Base-by-base conservation (phyloP, 1,284 basidiomycete species). In the Trametes polyzona region DNA sequence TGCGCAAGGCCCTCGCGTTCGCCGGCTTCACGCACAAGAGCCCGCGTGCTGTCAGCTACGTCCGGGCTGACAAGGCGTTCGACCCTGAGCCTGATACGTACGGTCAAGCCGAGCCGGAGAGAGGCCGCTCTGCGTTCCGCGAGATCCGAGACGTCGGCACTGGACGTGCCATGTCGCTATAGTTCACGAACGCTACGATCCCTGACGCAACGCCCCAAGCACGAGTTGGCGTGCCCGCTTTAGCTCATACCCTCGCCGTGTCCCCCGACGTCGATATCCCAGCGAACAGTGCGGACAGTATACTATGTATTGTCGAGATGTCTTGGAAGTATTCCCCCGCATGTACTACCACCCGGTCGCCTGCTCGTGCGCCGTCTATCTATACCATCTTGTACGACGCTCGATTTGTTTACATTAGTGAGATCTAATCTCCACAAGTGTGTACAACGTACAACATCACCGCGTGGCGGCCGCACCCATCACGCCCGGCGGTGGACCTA, bases 11-110 rank as follows among this genome's bases (percentile, higher is more conserved):
- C 62, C 81, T 94, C 52, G 93, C 93, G 9, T 95, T 95, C 73
- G 92, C 90, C 51, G 92, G 92, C 40, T 93, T 93, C 75, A 93
- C 92, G 30, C 92, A 93, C 76, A 93, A 90, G 80, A 90, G 87
- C 67, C 90, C 90, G 57, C 85, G 90, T 61, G 80, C 80, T 49
- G 83, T 92, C 70, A 88, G 77, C 69, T 92, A 92, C 72, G 78
- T 83, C 62, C 81, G 86, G 65, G 88, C 83, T 54, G 88, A 91
- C 73, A 84, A 78, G 67, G 86, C 83, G 46, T 90, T 91, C 71
- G 83, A 83, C 65, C 77, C 78, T 52, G 74, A 77, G 64, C 77
- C 80, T 29, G 76, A 83, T 61, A 78, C 74, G 35, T 79, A 78
- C 68, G 79, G 78, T 27, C 75, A 74, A 56, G 74, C 76, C 53